Evolutionary conservation across 1,139 yeast species (phyloP).

Genomic region (Candida smagusa): DNA sequence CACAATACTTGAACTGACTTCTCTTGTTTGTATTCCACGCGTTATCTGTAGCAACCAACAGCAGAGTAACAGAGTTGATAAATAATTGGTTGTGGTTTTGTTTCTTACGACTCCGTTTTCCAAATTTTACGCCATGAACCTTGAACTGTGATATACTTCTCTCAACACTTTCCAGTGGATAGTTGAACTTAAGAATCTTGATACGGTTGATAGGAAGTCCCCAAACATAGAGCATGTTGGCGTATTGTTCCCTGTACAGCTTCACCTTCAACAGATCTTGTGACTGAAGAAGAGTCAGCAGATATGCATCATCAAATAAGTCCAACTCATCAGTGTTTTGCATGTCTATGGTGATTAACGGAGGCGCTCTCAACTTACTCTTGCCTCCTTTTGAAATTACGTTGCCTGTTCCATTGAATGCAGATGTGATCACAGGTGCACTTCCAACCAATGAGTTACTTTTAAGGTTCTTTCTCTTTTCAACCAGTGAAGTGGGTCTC

Average conservation of each 20-base stretch:
- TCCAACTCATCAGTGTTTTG: conserved; percentile 56
- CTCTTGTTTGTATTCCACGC: conserved; percentile 33
- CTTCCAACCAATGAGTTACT: conserved; percentile 1
- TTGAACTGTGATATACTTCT: conserved; percentile 20
- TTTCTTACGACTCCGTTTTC: conserved; percentile 28
- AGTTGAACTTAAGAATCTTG: conserved; percentile 74
- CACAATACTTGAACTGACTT: conserved; percentile 45
- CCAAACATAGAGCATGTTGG: conserved; percentile 80
- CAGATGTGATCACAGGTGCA: background rate
- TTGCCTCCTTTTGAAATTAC: conserved; percentile 5
- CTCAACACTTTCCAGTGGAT: conserved; percentile 19
- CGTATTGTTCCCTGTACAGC: conserved; percentile 67
- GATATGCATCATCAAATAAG: conserved; percentile 45
- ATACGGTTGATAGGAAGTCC: conserved; percentile 74
- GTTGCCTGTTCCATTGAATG: background rate
- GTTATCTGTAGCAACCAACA: conserved; percentile 19
- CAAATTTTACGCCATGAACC: conserved; percentile 42
- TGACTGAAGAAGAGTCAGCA: conserved; percentile 45
- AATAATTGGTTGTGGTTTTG: conserved; percentile 19
- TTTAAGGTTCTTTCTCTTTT: conserved; percentile 2
- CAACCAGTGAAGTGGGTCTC: background rate
- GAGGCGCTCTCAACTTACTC: conserved; percentile 23
- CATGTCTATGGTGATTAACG: conserved; percentile 50
- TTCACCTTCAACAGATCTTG: conserved; percentile 44
- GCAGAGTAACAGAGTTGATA: conserved; percentile 25